Evolutionary conservation across 208 protist species (phyloP).

Genomic region (Acanthamoeba castellanii): DNA sequence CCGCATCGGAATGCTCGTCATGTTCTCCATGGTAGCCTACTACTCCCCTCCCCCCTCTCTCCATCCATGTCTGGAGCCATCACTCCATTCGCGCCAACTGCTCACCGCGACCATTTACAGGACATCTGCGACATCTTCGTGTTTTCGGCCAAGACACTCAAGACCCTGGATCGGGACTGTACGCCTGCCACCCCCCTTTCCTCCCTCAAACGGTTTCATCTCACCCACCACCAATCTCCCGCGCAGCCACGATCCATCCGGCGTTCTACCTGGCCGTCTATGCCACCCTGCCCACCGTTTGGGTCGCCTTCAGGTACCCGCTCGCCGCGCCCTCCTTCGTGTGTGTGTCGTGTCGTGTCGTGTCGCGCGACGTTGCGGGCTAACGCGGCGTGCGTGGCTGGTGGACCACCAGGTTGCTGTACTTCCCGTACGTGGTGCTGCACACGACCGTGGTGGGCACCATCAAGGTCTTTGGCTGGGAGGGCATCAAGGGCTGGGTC

Average conservation of each 20-base stretch:
- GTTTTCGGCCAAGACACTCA: neutral
- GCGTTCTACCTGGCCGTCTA: neutral
- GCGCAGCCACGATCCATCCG: neutral
- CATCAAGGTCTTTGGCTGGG: neutral
- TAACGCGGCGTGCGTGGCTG: neutral
- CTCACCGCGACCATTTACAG: neutral
- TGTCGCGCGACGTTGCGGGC: neutral
- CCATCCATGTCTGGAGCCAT: too few relatives aligned
- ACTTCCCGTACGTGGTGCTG: conserved; percentile 18
- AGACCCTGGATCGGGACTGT: neutral
- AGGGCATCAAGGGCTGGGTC: conserved; percentile 1
- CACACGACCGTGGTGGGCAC: conserved; percentile 4
- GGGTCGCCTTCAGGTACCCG: neutral
- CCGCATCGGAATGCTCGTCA: conserved; percentile 59
- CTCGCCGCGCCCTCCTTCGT: too few relatives aligned
- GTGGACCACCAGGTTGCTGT: neutral
- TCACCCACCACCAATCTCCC: neutral
- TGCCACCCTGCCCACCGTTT: neutral
- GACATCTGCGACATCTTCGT: conserved; percentile 30
- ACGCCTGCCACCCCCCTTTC: neutral
- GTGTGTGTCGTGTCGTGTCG: neutral
- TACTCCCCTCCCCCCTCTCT: too few relatives aligned
- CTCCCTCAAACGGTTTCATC: neutral
- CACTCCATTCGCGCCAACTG: too few relatives aligned
- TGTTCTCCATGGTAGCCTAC: conserved; percentile 36